phyloP scores from a whole-genome alignment of 1,139 yeast species.

The Pneumocystis murina region DNA sequence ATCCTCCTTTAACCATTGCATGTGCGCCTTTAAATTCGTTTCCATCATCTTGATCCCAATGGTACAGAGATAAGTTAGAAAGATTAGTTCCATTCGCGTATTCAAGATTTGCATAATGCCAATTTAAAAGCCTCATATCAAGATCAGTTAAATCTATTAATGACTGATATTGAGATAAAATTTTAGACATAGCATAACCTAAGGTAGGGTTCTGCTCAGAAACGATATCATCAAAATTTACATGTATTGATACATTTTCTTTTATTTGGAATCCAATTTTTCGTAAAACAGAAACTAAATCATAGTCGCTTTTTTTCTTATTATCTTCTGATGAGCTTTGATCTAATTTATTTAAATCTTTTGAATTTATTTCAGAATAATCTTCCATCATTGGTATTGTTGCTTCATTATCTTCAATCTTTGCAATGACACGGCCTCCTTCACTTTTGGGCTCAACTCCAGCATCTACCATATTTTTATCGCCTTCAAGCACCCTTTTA shows the following conservation, averaged over 20 bases:
- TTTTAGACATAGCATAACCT: conserved; percentile 27
- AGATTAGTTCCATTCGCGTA: conserved; percentile 26
- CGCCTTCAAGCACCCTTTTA: conserved; percentile 22
- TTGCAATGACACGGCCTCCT: conserved; percentile 14
- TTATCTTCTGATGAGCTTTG: too few species aligned
- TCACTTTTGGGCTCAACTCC: conserved; percentile 14
- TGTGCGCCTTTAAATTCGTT: conserved; percentile 29
- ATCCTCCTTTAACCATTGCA: conserved; percentile 27
- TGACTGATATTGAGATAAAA: conserved; percentile 22
- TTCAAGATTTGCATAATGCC: conserved; percentile 32
- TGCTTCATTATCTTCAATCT: conserved; percentile 13
- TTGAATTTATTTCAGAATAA: not conserved
- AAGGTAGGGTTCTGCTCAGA: conserved; percentile 25
- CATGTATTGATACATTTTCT: not conserved
- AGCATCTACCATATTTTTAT: conserved; percentile 12
- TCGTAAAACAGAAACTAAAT: not conserved
- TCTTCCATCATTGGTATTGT: conserved; percentile 3
- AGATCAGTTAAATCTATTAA: conserved; percentile 23
- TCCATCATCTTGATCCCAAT: conserved; percentile 32
- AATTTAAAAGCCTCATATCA: conserved; percentile 26
- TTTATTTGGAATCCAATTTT: conserved; percentile 10
- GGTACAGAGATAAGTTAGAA: conserved; percentile 25
- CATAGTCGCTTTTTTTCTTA: not conserved
- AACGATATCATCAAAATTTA: conserved; percentile 19
- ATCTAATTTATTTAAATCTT: not conserved